A percentile compares a stretch with the other conserved stretches of the same genome.
These are phyloP conservation scores for Thelonectria discophora DNA, from an alignment of 2,329 filamentous ascomycete species.

Conservation along the genomic window DNA sequence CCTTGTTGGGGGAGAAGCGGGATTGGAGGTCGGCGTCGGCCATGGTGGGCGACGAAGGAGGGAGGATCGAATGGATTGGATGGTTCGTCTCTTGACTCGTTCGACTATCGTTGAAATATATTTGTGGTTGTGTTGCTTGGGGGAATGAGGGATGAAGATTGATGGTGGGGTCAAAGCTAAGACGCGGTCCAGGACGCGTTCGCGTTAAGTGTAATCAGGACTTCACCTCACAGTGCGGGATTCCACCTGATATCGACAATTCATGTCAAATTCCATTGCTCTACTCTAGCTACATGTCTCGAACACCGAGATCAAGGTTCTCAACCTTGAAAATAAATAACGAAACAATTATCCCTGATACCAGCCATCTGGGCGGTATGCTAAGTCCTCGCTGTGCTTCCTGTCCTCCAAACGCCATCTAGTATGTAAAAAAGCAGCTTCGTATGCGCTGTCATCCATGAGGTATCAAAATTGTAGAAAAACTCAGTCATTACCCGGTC, in stretches of 20 bases:
- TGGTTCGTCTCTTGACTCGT: not conserved
- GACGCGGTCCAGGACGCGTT: conserved; percentile 12
- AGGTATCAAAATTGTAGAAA: conserved; percentile 31
- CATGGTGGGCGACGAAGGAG: conserved; percentile 43
- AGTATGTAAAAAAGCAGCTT: conserved; percentile 21
- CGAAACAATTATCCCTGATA: not conserved
- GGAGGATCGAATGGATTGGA: not conserved
- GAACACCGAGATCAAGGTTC: too few relatives aligned
- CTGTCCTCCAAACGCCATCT: conserved; percentile 13
- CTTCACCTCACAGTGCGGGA: not conserved
- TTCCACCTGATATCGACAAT: not conserved
- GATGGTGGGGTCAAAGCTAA: conserved; percentile 10
- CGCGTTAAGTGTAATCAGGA: conserved; percentile 6
- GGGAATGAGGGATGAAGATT: conserved; percentile 11
- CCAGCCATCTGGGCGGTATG: conserved; percentile 6
- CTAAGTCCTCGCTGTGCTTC: conserved; percentile 4
- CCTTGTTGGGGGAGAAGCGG: conserved; percentile 49
- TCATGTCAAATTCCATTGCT: not conserved
- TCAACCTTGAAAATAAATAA: not conserved
- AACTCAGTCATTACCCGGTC: conserved; percentile 23
- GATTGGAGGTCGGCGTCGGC: conserved; percentile 48
- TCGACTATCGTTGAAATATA: not conserved
- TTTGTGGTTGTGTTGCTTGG: conserved; percentile 7
- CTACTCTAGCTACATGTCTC: too few relatives aligned
- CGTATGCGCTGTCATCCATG: conserved; percentile 21